Percentiles rank a stretch among this genome's conserved stretches.
Evolutionary conservation across 768 basidiomycete genomes (phyloP).

Genomic region (Rhizopogon rudus): DNA sequence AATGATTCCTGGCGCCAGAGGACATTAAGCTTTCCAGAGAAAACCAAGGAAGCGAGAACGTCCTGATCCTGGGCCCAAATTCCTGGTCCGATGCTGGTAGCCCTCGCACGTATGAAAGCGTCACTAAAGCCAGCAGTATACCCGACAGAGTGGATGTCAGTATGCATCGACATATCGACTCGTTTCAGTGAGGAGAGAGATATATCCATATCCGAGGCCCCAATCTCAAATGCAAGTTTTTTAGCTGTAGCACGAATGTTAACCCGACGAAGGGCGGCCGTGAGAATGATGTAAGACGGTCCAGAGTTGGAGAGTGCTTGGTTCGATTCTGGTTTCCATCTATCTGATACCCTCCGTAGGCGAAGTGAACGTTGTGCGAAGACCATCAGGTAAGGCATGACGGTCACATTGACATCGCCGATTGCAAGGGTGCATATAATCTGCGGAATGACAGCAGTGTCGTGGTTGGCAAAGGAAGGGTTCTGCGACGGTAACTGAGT

Average conservation of each 20-base stretch:
- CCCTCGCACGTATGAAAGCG: constrained; percentile 55
- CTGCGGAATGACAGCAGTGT: constrained; percentile 11
- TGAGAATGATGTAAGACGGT: constrained; percentile 30
- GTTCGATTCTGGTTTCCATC: neutral
- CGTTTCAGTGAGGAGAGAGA: constrained; percentile 30
- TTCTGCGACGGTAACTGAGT: constrained; percentile 10
- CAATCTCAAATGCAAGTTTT: constrained; percentile 62
- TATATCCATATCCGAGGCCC: constrained; percentile 35
- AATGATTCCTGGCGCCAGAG: constrained; percentile 43
- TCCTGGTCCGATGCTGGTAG: constrained; percentile 34
- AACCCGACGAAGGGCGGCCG: constrained; percentile 38
- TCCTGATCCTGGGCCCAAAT: constrained; percentile 41
- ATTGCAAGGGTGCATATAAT: constrained; percentile 30
- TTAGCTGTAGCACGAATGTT: constrained; percentile 64
- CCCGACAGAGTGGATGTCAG: neutral
- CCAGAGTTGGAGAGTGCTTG: neutral
- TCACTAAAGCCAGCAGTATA: constrained; percentile 25
- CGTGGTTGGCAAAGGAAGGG: constrained; percentile 8
- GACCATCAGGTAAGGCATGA: constrained; percentile 55
- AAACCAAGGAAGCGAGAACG: constrained; percentile 55
- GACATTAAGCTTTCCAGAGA: constrained; percentile 43
- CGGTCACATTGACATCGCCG: constrained; percentile 35
- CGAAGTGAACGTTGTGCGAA: constrained; percentile 56
- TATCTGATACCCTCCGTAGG: constrained; percentile 35
- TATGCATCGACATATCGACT: neutral